Base-by-base conservation (phyloP, 2,329 filamentous ascomycete genomes). In the Macroventuria anomochaeta region DNA sequence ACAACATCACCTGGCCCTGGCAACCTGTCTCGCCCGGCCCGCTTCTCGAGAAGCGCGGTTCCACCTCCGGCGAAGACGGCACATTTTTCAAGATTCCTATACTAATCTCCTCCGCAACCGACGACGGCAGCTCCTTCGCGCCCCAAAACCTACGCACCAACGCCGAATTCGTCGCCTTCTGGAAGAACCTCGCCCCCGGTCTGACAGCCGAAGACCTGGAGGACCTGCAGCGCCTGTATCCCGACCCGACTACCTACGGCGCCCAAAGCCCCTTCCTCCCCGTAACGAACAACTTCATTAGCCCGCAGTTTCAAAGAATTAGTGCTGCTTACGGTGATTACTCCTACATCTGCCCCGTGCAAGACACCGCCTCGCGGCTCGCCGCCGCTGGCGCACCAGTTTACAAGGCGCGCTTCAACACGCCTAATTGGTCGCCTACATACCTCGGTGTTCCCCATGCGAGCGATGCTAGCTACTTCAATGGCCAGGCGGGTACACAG, bases 1-100 rank as follows among this genome's bases (percentile, higher is more conserved):
- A 73, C 13, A 72, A 72, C 31, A 65, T 78, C 21, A 81, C 77
- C 0, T 81, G 79, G 79, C 79, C 80, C 0, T 82, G 79, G 64
- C 80, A 81, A 43, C 80, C 80, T 1, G 75, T 76, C 0, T 77
- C 79, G 0, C 77, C 78, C 0, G 79, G 79, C 0, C 76, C 76
- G 0, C 51, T 81, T 0, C 68, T 81, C 3, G 79, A 81, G 58
- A 80, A 80, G 47, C 71, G 75, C 5, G 80, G 79, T 15, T 81
- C 79, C 0, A 54, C 55, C 2, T 73, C 70, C 18, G 70, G 70
- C 28, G 47, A 63, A 20, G 68, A 74, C 8, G 65, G 64, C n/a
- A 71, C 70, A 1, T 73, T 74, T 46, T 73, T 65, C 63, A 65
- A 68, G 28, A 52, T 73, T 12, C 71, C 71, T 5, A 60, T 64